Evolutionary conservation across 1,284 basidiomycete genomes (phyloP).

Genomic region (Trametes versicolor): DNA sequence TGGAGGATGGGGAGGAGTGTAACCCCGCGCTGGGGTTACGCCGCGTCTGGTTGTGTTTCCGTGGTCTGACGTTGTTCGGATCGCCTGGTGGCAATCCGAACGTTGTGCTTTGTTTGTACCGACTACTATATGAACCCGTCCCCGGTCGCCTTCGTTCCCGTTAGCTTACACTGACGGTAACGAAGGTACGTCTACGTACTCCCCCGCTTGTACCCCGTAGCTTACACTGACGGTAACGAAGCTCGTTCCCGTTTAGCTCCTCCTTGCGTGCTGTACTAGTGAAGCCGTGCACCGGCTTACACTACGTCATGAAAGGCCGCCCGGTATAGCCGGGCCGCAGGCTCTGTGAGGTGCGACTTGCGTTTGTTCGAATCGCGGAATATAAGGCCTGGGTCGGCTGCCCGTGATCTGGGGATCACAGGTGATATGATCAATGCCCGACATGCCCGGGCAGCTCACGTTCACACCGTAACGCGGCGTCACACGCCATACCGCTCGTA

Average conservation of each 20-base stretch:
- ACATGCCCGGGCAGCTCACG: not conserved
- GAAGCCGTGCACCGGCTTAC: no score
- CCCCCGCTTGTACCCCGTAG: not conserved
- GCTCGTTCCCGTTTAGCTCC: not conserved
- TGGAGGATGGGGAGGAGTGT: not conserved
- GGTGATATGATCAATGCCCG: not conserved
- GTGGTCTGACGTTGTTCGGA: no score
- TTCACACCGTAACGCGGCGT: not conserved
- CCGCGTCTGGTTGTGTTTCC: no score
- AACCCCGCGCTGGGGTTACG: not conserved
- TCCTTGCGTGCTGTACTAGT: not conserved
- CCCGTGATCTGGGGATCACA: slow-evolving; percentile 1
- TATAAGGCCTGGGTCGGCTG: not conserved
- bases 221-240: not conserved
- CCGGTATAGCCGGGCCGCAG: no score
- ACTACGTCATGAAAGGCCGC: no score
- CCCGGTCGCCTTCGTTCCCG: not conserved
- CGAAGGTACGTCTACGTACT: not conserved
- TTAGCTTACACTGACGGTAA: not conserved
- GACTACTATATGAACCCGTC: no score
- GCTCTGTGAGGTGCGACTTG: no score
- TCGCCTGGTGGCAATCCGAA: no score
- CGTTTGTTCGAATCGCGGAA: not conserved
- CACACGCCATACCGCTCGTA: not conserved
- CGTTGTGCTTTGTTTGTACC: no score